These are phyloP conservation scores for Mycena filopes DNA, from an alignment of 768 basidiomycete species.

Conservation along the genomic window DNA sequence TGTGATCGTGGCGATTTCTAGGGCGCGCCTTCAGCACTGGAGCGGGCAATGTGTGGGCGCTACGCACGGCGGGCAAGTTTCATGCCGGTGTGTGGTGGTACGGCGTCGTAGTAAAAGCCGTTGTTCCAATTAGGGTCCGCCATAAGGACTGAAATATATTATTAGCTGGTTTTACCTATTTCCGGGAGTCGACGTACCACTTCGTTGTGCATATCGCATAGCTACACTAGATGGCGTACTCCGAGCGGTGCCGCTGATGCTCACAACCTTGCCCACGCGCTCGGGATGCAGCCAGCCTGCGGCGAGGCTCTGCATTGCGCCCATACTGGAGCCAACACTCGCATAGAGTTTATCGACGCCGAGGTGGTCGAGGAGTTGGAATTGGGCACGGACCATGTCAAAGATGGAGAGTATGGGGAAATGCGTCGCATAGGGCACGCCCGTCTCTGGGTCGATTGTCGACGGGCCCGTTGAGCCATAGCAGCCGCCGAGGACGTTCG, in stretches of 20 bases:
- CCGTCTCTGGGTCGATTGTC: conserved; percentile 75
- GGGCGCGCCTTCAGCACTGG: not conserved
- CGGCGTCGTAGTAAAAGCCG: conserved; percentile 94
- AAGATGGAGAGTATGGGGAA: conserved; percentile 95
- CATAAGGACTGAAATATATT: conserved; percentile 83
- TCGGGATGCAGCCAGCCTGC: conserved; percentile 94
- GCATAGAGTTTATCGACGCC: conserved; percentile 90
- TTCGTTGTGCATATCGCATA: conserved; percentile 95
- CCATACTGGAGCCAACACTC: conserved; percentile 96
- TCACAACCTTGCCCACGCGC: conserved; percentile 89
- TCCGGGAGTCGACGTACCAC: conserved; percentile 66
- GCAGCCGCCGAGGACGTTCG: conserved; percentile 97
- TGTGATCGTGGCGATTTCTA: conserved; percentile 99
- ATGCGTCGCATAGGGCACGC: conserved; percentile 83
- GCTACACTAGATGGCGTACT: conserved; percentile 94
- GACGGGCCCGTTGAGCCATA: conserved; percentile 98
- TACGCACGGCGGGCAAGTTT: conserved; percentile 91
- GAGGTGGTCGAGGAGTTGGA: conserved; percentile 84
- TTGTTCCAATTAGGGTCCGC: conserved; percentile 99
- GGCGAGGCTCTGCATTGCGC: conserved; percentile 97
- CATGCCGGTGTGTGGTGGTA: conserved; percentile 99
- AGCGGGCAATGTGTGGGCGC: not conserved
- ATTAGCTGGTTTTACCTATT: conserved; percentile 5
- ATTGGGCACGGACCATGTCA: conserved; percentile 97
- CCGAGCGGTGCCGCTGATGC: conserved; percentile 94